Percentiles rank a stretch among this genome's conserved stretches.
These are phyloP conservation scores for Thozetella sp. DNA, from an alignment of 495 filamentous ascomycete genomes.

Conservation along the genomic window DNA sequence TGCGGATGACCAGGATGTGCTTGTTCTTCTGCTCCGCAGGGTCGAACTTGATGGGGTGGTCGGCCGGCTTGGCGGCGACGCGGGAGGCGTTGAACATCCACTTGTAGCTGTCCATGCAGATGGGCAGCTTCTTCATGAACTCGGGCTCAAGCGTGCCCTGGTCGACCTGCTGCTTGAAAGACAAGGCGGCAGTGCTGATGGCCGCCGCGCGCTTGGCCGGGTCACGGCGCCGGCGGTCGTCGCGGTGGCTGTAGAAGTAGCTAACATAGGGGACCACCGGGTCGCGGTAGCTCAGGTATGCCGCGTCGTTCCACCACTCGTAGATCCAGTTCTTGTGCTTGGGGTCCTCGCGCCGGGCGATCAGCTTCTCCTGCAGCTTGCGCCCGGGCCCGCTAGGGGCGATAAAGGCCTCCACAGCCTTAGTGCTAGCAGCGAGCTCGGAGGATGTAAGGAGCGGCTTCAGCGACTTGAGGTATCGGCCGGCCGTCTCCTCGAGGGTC, in stretches of 20 bases:
- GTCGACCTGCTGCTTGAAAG: constrained; percentile 95
- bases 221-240: constrained; percentile 85
- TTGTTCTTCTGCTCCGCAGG: constrained; percentile 62
- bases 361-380: constrained; percentile 83
- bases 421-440: constrained; percentile 77
- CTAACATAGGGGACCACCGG: constrained; percentile 98
- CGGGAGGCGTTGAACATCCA: constrained; percentile 99
- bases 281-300: constrained; percentile 92
- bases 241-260: constrained; percentile 98
- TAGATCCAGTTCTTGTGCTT: constrained; percentile 90
- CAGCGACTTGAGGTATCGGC: constrained; percentile 91
- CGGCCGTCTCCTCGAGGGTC: constrained; percentile 88
- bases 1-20: constrained; percentile 86
- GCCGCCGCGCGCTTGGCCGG: constrained; percentile 93
- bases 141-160: constrained; percentile 85
- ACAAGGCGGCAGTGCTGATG: constrained; percentile 78
- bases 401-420: constrained; percentile 82
- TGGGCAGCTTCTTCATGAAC: constrained; percentile 94
- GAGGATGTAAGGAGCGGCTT: constrained; percentile 73
- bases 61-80: constrained; percentile 78
- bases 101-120: constrained; percentile 96
- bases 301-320: constrained; percentile 96
- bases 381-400: constrained; percentile 80
- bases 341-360: constrained; percentile 80
- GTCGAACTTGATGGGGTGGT: constrained; percentile 82